A percentile compares a stretch with the other conserved stretches of the same genome.
Conservation (phyloP, 208 protist genomes). For the Acanthamoeba comandoni region DNA sequence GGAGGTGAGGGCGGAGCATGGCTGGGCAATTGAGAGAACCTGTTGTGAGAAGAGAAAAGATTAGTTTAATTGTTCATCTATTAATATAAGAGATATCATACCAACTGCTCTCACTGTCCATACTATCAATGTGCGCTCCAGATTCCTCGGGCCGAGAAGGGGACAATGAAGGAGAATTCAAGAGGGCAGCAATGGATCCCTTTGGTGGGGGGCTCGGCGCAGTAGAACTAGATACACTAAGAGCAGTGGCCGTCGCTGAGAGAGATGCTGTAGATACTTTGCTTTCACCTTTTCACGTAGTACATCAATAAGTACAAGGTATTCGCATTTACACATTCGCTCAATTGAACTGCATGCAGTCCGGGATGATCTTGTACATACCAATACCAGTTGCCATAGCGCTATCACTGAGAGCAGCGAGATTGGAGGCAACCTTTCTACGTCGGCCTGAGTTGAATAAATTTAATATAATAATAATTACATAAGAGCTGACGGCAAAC, state of each 20-base stretch:
- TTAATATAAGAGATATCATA: background rate
- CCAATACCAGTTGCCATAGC: slow-evolving; percentile 14
- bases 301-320: background rate
- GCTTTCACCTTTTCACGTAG: slow-evolving; percentile 12
- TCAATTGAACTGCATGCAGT: background rate
- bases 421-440: background rate
- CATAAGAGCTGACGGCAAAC: too few species aligned
- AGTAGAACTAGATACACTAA: background rate
- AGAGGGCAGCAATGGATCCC: slow-evolving; percentile 56
- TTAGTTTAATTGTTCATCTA: too few species aligned
- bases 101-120: slow-evolving; percentile 29
- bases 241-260: background rate
- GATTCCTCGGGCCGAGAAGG: slow-evolving; percentile 48
- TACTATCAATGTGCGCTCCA: background rate
- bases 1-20: background rate
- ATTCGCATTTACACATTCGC: background rate
- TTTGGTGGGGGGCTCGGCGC: slow-evolving; percentile 45
- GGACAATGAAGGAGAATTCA: slow-evolving; percentile 67
- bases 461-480: too few species aligned
- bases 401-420: slow-evolving; percentile 5
- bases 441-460: background rate
- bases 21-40: slow-evolving; percentile 55
- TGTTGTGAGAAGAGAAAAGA: too few species aligned
- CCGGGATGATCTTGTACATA: background rate
- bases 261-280: background rate